Evolutionary conservation across 805 yeast species (phyloP), one percentile per base, ranked within the genome.

Genomic region (Wickerhamomyces mucosus): DNA sequence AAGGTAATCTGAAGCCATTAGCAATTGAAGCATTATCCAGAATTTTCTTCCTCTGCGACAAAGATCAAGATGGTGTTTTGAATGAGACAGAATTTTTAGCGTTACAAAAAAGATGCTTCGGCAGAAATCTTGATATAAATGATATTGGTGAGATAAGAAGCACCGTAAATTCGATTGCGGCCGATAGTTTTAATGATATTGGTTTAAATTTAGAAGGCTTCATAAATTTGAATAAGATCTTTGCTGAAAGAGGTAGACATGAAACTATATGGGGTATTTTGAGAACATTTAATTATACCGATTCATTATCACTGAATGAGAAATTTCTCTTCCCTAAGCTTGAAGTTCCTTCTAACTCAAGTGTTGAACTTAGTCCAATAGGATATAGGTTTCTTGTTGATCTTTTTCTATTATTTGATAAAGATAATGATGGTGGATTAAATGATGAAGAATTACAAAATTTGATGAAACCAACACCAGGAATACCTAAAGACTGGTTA

Each of bases 201-300:
- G 95, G 95, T 0, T 60, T 89, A 3, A 70, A 83, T 0, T 69
- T 66, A 31, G 73, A 70, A 28, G 97, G 94, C 0, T 92, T 92
- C 47, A 56, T 92, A 3, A 59, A 74, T 1, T 59, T 92, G 32
- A 86, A 84, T 55, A 81, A 78, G 48, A 56, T 83, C 17, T 92
- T 81, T 52, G 94, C 94, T 1, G 94, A 85, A 43, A 72, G 73
- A 22, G 99, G 98, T 0, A 63, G 97, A 20, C 97, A 92, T 53
- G 99, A 92, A 51, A 92, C 97, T 0, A 79, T 85, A 0, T 92
- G 99, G 99, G 95, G 95, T 0, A 84, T 92, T 15, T 53, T 92
- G 17, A 56, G 99, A 32, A 70, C 86, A 0, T 92, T 83, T 53
- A 82, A 84, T 48, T 92, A 92, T 48, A 89, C 97, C 0, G 92